Conservation (phyloP, 805 yeast genomes). For the Wickerhamiella australiensis region DNA sequence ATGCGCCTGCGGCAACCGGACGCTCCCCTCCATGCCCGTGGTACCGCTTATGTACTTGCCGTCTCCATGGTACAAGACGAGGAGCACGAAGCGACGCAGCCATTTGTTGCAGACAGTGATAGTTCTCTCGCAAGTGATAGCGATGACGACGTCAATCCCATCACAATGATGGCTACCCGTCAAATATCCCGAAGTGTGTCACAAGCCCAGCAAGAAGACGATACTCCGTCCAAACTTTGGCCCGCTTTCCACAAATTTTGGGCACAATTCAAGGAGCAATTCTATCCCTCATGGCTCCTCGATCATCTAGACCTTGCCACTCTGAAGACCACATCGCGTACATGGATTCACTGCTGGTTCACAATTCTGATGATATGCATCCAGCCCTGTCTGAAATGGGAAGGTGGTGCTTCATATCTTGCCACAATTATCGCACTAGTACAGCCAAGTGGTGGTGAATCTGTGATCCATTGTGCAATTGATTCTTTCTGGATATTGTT, state of each 20-base stretch:
- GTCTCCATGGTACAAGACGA: background rate
- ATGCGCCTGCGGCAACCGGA: background rate
- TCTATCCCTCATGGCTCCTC: slow-evolving; percentile 16
- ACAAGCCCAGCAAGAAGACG: slow-evolving; percentile 1
- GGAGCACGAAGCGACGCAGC: background rate
- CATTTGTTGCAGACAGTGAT: background rate
- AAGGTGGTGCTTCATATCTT: slow-evolving; percentile 23
- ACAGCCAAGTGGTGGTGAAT: slow-evolving; percentile 23
- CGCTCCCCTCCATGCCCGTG: too few relatives aligned
- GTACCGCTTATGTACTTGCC: background rate
- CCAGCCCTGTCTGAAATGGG: slow-evolving; percentile 18
- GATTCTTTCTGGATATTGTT: slow-evolving; percentile 15
- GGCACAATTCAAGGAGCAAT: background rate
- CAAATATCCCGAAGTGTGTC: slow-evolving; percentile 3
- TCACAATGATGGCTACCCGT: background rate
- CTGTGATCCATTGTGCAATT: slow-evolving; percentile 19
- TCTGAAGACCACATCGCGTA: slow-evolving; percentile 19
- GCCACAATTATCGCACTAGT: slow-evolving; percentile 21
- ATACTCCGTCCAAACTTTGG: background rate
- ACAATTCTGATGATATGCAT: slow-evolving; percentile 19
- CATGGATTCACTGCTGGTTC: slow-evolving; percentile 24
- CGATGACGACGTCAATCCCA: slow-evolving; percentile 8
- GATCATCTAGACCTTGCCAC: slow-evolving; percentile 23
- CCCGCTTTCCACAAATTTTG: background rate
- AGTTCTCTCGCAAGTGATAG: background rate